These are phyloP conservation scores for Anthracocystis panici-leucophaei DNA, from an alignment of 1,284 basidiomycete genomes.

Conservation along the genomic window DNA sequence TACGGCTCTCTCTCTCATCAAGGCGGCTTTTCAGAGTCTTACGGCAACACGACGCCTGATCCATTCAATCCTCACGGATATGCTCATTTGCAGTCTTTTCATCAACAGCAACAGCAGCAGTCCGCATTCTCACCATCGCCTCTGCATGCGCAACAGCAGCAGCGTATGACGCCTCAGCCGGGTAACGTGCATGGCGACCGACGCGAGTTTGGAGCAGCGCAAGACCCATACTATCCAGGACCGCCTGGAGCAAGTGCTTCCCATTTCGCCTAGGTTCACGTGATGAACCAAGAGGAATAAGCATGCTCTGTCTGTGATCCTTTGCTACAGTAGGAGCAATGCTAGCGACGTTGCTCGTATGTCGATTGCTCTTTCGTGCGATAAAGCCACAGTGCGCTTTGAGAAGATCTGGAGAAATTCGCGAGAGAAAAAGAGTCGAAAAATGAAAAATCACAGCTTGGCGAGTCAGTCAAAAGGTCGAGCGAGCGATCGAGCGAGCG, in stretches of 20 bases:
- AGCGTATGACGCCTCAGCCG: constrained; percentile 30
- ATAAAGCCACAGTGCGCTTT: background rate
- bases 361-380: constrained; percentile 14
- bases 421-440: constrained; percentile 14
- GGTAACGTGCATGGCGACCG: constrained; percentile 16
- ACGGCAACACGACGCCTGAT: constrained; percentile 38
- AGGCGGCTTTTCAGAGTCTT: constrained; percentile 14
- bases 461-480: constrained; percentile 3
- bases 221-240: constrained; percentile 33
- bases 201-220: constrained; percentile 8
- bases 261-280: constrained; percentile 16
- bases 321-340: too few species aligned
- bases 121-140: constrained; percentile 4
- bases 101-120: constrained; percentile 19
- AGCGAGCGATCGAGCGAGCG: background rate
- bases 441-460: constrained; percentile 5
- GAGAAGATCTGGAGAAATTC: constrained; percentile 26
- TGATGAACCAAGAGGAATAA: background rate
- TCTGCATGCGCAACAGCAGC: constrained; percentile 14
- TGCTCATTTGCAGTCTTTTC: constrained; percentile 4
- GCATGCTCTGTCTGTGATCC: background rate
- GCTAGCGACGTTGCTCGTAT: background rate
- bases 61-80: constrained; percentile 42
- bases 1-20: background rate
- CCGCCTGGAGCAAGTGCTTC: constrained; percentile 3